phyloP scores from a whole-genome alignment of 2,329 filamentous ascomycete genomes.

The Tolypocladium tropicale region DNA sequence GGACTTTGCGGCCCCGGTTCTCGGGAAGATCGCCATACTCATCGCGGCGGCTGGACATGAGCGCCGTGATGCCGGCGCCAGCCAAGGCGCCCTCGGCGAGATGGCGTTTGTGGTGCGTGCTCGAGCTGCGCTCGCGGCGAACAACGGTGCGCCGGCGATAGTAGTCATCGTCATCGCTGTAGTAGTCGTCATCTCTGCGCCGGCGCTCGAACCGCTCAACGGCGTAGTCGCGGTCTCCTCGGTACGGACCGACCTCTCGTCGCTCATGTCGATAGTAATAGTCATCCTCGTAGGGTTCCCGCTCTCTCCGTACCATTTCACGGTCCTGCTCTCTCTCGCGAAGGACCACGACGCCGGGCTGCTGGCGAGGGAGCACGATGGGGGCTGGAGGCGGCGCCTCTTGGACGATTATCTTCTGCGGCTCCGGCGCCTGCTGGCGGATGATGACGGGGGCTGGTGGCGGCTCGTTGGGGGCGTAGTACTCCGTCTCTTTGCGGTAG shows the following conservation, averaged over 20 bases:
- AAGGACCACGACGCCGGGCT: constrained; percentile 34
- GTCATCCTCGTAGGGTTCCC: constrained; percentile 33
- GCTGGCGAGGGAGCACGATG: constrained; percentile 35
- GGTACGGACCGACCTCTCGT: constrained; percentile 31
- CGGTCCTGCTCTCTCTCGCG: constrained; percentile 30
- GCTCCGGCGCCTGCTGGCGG: constrained; percentile 42
- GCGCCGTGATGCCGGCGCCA: constrained; percentile 50
- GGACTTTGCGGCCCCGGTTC: constrained; percentile 45
- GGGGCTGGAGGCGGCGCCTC: constrained; percentile 44
- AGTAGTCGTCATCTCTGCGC: constrained; percentile 31
- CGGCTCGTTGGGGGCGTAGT: constrained; percentile 43
- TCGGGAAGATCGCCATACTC: constrained; percentile 38
- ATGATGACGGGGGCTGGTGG: constrained; percentile 44
- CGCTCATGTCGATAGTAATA: constrained; percentile 41
- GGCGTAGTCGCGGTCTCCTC: constrained; percentile 20
- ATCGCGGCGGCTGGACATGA: constrained; percentile 44
- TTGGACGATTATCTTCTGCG: constrained; percentile 50
- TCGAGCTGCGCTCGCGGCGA: constrained; percentile 39
- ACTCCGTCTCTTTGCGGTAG: constrained; percentile 53
- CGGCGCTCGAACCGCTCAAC: constrained; percentile 27
- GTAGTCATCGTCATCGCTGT: constrained; percentile 37
- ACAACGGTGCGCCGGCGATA: constrained; percentile 35
- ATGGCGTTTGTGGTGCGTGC: constrained; percentile 43
- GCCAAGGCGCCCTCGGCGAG: constrained; percentile 55
- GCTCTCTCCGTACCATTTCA: constrained; percentile 18